A percentile compares a stretch with the other conserved stretches of the same genome.
These are phyloP conservation scores for Solanum chiquidenum DNA, from an alignment of 257 asterid genomes.

Conservation along the genomic window DNA sequence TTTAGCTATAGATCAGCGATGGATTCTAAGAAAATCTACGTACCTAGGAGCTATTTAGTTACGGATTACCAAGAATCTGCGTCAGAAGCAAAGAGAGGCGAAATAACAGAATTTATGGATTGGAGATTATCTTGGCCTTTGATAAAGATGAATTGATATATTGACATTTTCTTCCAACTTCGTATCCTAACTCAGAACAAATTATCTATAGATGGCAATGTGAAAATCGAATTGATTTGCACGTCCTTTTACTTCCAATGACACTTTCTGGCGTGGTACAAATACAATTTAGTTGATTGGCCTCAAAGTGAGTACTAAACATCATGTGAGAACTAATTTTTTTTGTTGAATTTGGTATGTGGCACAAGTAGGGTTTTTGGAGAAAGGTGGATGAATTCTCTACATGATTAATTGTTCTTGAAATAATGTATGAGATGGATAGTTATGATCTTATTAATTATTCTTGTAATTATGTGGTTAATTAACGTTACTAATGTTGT, in stretches of 20 bases:
- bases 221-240: not conserved
- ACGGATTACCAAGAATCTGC: too few species aligned
- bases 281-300: not conserved
- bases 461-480: not conserved
- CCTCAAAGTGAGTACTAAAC: not conserved
- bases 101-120: too few species aligned
- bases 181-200: too few species aligned
- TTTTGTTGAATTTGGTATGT: not conserved
- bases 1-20: too few species aligned
- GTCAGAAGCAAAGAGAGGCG: not conserved
- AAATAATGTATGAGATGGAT: not conserved
- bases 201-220: too few species aligned
- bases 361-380: not conserved
- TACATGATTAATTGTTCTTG: not conserved
- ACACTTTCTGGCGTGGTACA: fast-evolving
- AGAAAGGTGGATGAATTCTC: not conserved
- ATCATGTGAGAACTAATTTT: not conserved
- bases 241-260: not conserved
- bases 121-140: too few species aligned
- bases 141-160: too few species aligned
- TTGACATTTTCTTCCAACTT: too few species aligned
- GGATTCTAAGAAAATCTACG: too few species aligned
- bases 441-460: not conserved
- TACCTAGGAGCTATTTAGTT: too few species aligned
- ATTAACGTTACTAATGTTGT: not conserved